phyloP scores from a whole-genome alignment of 1,139 yeast genomes.

The Zhuliangozyma blackwelliae region DNA sequence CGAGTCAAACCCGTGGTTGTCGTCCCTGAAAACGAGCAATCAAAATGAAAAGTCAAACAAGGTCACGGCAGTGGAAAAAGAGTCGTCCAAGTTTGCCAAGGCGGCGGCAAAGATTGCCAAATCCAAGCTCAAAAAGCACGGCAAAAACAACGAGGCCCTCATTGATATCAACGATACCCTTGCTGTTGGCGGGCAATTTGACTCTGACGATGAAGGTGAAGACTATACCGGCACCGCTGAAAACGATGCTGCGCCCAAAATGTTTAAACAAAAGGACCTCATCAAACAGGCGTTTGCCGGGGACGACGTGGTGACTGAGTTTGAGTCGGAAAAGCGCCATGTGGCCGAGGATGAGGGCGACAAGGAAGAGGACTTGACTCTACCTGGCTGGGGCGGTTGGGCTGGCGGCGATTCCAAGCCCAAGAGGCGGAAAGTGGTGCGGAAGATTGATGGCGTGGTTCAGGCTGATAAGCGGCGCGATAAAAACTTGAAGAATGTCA shows the following conservation, averaged over 20 bases:
- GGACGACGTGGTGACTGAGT: slow-evolving; percentile 83
- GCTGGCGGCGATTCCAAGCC: slow-evolving; percentile 53
- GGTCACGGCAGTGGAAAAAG: slow-evolving; percentile 51
- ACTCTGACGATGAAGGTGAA: slow-evolving; percentile 21
- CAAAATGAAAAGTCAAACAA: slow-evolving; percentile 47
- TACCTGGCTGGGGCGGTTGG: slow-evolving; percentile 97
- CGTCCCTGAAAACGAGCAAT: slow-evolving; percentile 15
- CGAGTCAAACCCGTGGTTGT: slow-evolving; percentile 70
- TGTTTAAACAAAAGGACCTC: slow-evolving; percentile 77
- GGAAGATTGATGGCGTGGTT: slow-evolving; percentile 70
- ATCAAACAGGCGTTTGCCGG: slow-evolving; percentile 95
- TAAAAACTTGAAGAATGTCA: slow-evolving; percentile 70
- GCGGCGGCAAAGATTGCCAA: slow-evolving; percentile 49
- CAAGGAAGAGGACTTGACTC: slow-evolving; percentile 73
- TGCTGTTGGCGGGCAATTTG: slow-evolving; percentile 19
- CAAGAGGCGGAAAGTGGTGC: slow-evolving; percentile 61
- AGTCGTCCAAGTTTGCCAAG: slow-evolving; percentile 53
- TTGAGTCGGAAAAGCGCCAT: slow-evolving; percentile 66
- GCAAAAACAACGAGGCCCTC: slow-evolving; percentile 27
- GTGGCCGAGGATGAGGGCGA: slow-evolving; percentile 80
- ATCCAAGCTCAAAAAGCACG: slow-evolving; percentile 41
- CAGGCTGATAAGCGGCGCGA: slow-evolving; percentile 72
- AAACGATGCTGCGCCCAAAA: slow-evolving; percentile 33
- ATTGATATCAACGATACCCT: slow-evolving; percentile 50
- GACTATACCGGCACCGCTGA: slow-evolving; percentile 30